Conservation (phyloP, 1,139 yeast species). For the Geotrichum reessii region DNA sequence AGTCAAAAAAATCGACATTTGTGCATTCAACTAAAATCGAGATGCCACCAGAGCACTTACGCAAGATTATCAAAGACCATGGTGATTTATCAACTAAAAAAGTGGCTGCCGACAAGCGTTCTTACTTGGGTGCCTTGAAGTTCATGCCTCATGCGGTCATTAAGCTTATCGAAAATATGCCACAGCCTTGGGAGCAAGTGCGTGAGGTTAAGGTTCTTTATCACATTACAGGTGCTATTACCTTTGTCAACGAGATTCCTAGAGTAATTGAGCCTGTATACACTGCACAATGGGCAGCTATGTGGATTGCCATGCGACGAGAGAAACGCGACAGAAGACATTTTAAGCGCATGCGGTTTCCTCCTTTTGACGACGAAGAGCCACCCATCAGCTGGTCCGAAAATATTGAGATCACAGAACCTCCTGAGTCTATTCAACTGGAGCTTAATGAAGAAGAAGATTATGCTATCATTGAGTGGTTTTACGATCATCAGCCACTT, state of each 20-base stretch:
- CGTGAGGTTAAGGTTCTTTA: slow-evolving; percentile 85
- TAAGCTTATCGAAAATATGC: slow-evolving; percentile 90
- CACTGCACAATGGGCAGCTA: slow-evolving; percentile 91
- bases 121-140: slow-evolving; percentile 86
- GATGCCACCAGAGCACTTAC: slow-evolving; percentile 91
- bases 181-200: slow-evolving; percentile 94
- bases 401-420: slow-evolving; percentile 66
- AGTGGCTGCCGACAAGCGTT: slow-evolving; percentile 80
- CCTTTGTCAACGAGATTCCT: slow-evolving; percentile 90
- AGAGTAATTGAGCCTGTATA: slow-evolving; percentile 89
- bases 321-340: slow-evolving; percentile 88
- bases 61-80: slow-evolving; percentile 79
- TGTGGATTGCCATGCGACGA: slow-evolving; percentile 89
- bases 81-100: slow-evolving; percentile 78
- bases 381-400: slow-evolving; percentile 84
- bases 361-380: slow-evolving; percentile 97
- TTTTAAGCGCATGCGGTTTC: slow-evolving; percentile 86
- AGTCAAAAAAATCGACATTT: slow-evolving; percentile 34
- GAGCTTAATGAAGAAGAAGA: slow-evolving; percentile 61
- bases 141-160: slow-evolving; percentile 93
- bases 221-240: slow-evolving; percentile 89
- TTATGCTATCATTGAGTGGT: slow-evolving; percentile 60
- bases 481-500: slow-evolving; percentile 73
- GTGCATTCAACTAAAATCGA: slow-evolving; percentile 64
- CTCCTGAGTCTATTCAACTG: slow-evolving; percentile 61